Percentiles rank a stretch among this genome's conserved stretches.
Evolutionary conservation across 768 basidiomycete genomes (phyloP).

Genomic region (Coprinopsis sp.): DNA sequence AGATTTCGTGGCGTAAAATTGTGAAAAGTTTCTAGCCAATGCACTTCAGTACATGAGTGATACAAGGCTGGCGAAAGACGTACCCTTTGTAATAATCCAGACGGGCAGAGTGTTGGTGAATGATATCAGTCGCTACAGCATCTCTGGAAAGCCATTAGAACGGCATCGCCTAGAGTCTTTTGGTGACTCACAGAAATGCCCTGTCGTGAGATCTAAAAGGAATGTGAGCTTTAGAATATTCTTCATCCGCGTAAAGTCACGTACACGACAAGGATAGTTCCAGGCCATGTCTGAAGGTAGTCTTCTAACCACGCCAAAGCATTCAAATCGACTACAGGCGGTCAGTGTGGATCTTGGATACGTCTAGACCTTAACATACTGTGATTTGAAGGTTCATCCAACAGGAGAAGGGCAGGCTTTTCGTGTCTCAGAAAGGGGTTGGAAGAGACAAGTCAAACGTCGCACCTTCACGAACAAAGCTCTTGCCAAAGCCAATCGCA

Average conservation of each 20-base stretch:
- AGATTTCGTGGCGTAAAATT: slow-evolving; percentile 98
- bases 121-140: slow-evolving; percentile 95
- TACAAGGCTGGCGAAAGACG: slow-evolving; percentile 7
- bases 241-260: slow-evolving; percentile 21
- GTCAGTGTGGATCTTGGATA: background rate
- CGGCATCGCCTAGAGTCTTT: background rate
- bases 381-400: slow-evolving; percentile 97
- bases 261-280: slow-evolving; percentile 89
- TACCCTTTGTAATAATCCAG: slow-evolving; percentile 98
- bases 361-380: slow-evolving; percentile 44
- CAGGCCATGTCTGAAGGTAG: slow-evolving; percentile 92
- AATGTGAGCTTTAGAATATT: slow-evolving; percentile 7
- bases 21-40: slow-evolving; percentile 82
- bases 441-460: background rate
- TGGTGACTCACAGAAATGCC: slow-evolving; percentile 70
- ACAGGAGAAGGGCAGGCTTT: slow-evolving; percentile 68
- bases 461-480: slow-evolving; percentile 91
- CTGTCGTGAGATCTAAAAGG: slow-evolving; percentile 85
- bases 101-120: slow-evolving; percentile 91
- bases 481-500: slow-evolving; percentile 92
- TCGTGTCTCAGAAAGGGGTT: background rate
- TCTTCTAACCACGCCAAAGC: slow-evolving; percentile 98
- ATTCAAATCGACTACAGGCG: slow-evolving; percentile 73
- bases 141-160: slow-evolving; percentile 46
- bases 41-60: slow-evolving; percentile 7